Evolutionary conservation across 495 filamentous ascomycete genomes (phyloP).

Genomic region (Podospora didyma): DNA sequence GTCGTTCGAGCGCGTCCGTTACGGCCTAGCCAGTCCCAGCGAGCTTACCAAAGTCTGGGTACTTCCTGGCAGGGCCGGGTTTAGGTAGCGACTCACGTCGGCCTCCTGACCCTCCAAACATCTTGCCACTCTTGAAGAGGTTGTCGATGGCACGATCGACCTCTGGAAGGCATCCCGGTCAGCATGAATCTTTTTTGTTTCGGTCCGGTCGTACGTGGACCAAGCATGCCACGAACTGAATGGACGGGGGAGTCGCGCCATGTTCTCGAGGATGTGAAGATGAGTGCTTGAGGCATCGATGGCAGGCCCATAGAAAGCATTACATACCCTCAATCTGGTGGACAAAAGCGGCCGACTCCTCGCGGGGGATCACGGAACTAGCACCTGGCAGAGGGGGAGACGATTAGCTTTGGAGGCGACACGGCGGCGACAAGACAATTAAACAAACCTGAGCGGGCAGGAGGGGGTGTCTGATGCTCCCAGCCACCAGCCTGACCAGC

Average conservation of each 20-base stretch:
- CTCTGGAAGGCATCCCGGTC: slow-evolving; percentile 52
- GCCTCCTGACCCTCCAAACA: slow-evolving; percentile 62
- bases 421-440: background rate
- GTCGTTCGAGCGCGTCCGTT: slow-evolving; percentile 11
- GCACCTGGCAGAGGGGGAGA: slow-evolving; percentile 53
- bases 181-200: slow-evolving; percentile 10
- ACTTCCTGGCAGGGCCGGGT: slow-evolving; percentile 55
- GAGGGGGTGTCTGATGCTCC: slow-evolving; percentile 83
- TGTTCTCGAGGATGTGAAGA: background rate
- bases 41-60: slow-evolving; percentile 51
- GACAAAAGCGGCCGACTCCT: slow-evolving; percentile 76
- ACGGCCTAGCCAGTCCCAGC: slow-evolving; percentile 26
- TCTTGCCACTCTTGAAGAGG: slow-evolving; percentile 90
- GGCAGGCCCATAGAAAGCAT: background rate
- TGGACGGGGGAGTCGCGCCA: background rate
- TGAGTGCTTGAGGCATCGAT: background rate
- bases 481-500: slow-evolving; percentile 50
- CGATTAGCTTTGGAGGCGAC: slow-evolving; percentile 30
- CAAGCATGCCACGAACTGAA: too few relatives aligned
- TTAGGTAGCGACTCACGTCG: slow-evolving; percentile 85
- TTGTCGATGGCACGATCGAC: slow-evolving; percentile 95
- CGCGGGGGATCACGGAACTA: slow-evolving; percentile 69
- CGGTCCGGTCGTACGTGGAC: background rate
- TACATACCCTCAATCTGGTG: slow-evolving; percentile 89
- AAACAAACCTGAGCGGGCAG: slow-evolving; percentile 73